Evolutionary conservation across 495 filamentous ascomycete genomes (phyloP), one percentile per base, ranked within the genome.

Genomic region (Xylaria acuta): DNA sequence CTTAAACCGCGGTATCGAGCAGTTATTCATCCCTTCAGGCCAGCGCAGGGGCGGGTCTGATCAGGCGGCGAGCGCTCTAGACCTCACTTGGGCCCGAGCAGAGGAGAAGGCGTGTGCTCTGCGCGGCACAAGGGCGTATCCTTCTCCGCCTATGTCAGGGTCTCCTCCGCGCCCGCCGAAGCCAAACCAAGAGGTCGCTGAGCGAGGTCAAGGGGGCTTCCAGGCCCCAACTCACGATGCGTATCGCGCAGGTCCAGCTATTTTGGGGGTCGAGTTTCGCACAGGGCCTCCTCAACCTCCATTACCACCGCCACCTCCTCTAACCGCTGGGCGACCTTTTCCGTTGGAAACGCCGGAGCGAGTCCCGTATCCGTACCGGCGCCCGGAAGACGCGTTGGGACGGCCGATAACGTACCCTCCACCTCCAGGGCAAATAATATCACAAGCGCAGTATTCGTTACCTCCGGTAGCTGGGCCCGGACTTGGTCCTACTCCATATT

Each of bases 111-210:
- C 86, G 84, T 86, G 86, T 86, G 84, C 81, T 89, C 84, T 88
- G 87, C 82, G 78, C 74, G 67, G 77, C 76, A 85, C 79, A 75
- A 85, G 87, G 88, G 90, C 90, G 81, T 88, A 92, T 82, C 88
- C 89, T 84, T 91, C 90, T 86, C 91, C 91, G 88, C 90, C 91
- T 88, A 95, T 95, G 92, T 94, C 92, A 88, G 90, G 90, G 81
- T 91, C 91, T 84, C 90, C 90, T 81, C 88, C 87, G 82, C 85
- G 87, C 75, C 89, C 91, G 83, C 86, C 85, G 80, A 90, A 91
- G 84, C 82, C 85, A 81, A 89, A 83, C 80, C 86, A 82, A 83
- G 87, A 86, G 84, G 84, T 80, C 80, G 86, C 83, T 85, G 85
- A 88, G 83, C 85, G 83, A 83, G 82, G 80, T 80, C 86, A 86